A percentile compares a stretch with the other conserved stretches of the same genome.
These are phyloP conservation scores for Pelargonium australe DNA, from an alignment of 441 rosid species.

Conservation along the genomic window DNA sequence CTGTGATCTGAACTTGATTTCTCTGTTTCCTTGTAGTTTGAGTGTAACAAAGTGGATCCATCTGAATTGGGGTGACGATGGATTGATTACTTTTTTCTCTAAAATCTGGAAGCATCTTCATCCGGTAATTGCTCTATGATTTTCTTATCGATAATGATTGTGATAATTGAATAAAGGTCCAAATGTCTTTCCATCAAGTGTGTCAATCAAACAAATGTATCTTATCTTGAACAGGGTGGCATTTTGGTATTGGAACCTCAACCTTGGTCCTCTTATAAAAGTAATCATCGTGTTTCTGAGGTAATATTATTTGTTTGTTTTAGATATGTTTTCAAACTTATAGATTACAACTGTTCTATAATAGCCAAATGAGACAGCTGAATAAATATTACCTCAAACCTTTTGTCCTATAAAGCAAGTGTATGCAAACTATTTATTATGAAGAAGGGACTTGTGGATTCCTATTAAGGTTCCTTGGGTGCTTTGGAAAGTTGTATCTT, in stretches of 20 bases:
- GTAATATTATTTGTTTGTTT: constrained; percentile 23
- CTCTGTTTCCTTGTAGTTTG: constrained; percentile 45
- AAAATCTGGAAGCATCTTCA: constrained; percentile 73
- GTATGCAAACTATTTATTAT: background rate
- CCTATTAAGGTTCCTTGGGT: background rate
- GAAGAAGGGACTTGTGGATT: background rate
- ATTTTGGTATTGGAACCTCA: constrained; percentile 84
- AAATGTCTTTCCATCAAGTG: background rate
- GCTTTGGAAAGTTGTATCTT: constrained; percentile 2
- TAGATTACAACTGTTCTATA: background rate
- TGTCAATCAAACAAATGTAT: background rate
- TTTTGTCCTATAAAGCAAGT: background rate
- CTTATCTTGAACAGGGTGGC: constrained; percentile 61
- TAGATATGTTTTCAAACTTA: background rate
- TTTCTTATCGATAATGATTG: background rate
- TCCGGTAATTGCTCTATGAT: constrained; percentile 39
- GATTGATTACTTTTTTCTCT: constrained; percentile 61
- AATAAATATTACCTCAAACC: background rate
- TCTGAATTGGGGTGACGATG: constrained; percentile 94
- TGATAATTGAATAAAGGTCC: background rate
- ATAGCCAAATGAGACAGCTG: background rate
- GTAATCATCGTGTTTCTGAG: constrained; percentile 69
- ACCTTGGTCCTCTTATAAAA: constrained; percentile 90
- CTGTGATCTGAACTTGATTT: constrained; percentile 12
- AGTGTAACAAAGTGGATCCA: constrained; percentile 96